Conservation (phyloP, 2,329 filamentous ascomycete species). For the Phaeosphaeria sp. region DNA sequence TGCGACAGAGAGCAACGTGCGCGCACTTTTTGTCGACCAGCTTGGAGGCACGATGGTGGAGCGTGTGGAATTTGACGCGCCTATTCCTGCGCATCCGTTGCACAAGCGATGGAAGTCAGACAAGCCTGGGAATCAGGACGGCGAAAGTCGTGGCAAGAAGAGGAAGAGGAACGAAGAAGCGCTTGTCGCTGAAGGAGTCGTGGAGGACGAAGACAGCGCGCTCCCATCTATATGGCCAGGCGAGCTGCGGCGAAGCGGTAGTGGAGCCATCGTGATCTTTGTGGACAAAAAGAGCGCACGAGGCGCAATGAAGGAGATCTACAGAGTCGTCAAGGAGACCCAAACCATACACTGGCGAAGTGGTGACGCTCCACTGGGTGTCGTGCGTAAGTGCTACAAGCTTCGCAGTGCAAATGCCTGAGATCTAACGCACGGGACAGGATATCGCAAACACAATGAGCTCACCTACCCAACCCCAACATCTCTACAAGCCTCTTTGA, state of each 20-base stretch:
- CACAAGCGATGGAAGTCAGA: slow-evolving; percentile 54
- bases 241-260: slow-evolving; percentile 73
- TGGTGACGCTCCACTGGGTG: slow-evolving; percentile 48
- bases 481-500: slow-evolving; percentile 74
- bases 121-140: slow-evolving; percentile 39
- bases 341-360: slow-evolving; percentile 73
- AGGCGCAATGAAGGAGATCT: slow-evolving; percentile 76
- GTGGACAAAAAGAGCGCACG: slow-evolving; percentile 83
- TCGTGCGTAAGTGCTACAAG: slow-evolving; percentile 56
- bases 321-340: slow-evolving; percentile 63
- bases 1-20: slow-evolving; percentile 78
- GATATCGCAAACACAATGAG: slow-evolving; percentile 69
- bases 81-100: slow-evolving; percentile 49
- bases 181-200: slow-evolving; percentile 46
- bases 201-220: slow-evolving; percentile 64
- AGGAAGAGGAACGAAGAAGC: slow-evolving; percentile 58
- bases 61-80: slow-evolving; percentile 72
- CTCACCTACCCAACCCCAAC: slow-evolving; percentile 73
- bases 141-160: slow-evolving; percentile 57
- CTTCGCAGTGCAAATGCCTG: background rate
- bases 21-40: slow-evolving; percentile 75
- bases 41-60: slow-evolving; percentile 82
- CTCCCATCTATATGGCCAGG: slow-evolving; percentile 79
- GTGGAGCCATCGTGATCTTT: slow-evolving; percentile 81
- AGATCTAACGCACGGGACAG: slow-evolving; percentile 37